These are phyloP conservation scores for Bacidia gigantensis DNA, from an alignment of 495 filamentous ascomycete genomes.

Conservation along the genomic window DNA sequence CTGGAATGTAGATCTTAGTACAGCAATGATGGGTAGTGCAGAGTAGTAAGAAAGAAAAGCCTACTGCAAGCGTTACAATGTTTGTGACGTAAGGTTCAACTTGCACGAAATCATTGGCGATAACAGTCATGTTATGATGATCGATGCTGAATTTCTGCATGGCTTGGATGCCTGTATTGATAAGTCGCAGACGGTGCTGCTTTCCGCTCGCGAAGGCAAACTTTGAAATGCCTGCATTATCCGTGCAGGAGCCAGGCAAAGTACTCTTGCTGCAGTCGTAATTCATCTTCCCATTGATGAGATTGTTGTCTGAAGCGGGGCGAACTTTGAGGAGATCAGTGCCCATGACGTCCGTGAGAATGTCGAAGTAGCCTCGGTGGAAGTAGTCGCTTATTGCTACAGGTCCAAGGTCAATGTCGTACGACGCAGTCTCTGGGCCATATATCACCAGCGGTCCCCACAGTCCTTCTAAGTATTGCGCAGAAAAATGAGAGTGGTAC, in stretches of 20 bases:
- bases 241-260: conserved; percentile 18
- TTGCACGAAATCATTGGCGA: conserved; percentile 30
- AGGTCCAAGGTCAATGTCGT: conserved; percentile 49
- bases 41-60: not conserved
- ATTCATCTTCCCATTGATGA: conserved; percentile 27
- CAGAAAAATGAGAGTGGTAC: conserved; percentile 36
- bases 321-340: not conserved
- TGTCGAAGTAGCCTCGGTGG: conserved; percentile 19
- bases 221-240: conserved; percentile 23
- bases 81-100: conserved; percentile 25
- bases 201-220: conserved; percentile 32
- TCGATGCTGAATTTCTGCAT: conserved; percentile 29
- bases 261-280: conserved; percentile 15
- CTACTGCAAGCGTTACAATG: conserved; percentile 7
- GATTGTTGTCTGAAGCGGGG: conserved; percentile 21
- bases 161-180: conserved; percentile 39
- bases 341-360: conserved; percentile 14
- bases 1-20: conserved; percentile 19
- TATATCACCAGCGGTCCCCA: conserved; percentile 44
- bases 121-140: conserved; percentile 24
- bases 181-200: conserved; percentile 38
- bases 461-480: conserved; percentile 33
- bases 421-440: conserved; percentile 39
- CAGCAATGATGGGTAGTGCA: conserved; percentile 9
- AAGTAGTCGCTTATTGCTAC: conserved; percentile 30